Percentiles rank a stretch among this genome's conserved stretches.
Conservation (phyloP, 2,329 filamentous ascomycete genomes). For the Epichloe gansuensis region DNA sequence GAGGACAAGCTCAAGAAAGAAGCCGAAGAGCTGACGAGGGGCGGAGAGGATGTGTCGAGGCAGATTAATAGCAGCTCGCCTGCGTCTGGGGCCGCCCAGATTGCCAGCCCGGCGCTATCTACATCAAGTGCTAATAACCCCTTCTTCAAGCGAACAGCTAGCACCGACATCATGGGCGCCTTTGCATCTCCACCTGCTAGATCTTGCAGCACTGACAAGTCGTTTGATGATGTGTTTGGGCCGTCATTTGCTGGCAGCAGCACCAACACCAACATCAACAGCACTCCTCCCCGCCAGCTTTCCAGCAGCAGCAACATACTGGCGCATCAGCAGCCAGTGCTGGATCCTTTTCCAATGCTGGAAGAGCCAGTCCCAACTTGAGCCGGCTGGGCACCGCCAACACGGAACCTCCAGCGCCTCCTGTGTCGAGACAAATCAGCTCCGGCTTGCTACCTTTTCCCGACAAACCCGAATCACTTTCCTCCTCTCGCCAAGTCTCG, state of each 20-base stretch:
- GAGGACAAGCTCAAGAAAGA: conserved; percentile 79
- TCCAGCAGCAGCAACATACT: conserved; percentile 44
- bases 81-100: conserved; percentile 32
- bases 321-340: conserved; percentile 42
- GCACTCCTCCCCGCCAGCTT: conserved; percentile 22
- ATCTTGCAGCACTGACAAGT: conserved; percentile 46
- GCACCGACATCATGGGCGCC: conserved; percentile 45
- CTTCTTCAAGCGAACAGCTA: conserved; percentile 69
- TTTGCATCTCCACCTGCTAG: conserved; percentile 37
- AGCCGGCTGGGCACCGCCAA: conserved; percentile 47
- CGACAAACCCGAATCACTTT: conserved; percentile 53
- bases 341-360: conserved; percentile 32
- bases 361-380: conserved; percentile 51
- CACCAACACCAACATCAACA: conserved; percentile 20
- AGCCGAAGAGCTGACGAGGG: conserved; percentile 55
- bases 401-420: conserved; percentile 47
- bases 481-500: conserved; percentile 67
- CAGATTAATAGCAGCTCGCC: conserved; percentile 41
- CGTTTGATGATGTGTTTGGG: conserved; percentile 81
- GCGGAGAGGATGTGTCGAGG: conserved; percentile 44
- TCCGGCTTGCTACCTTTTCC: conserved; percentile 64
- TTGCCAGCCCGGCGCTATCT: conserved; percentile 59
- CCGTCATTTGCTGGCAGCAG: conserved; percentile 38
- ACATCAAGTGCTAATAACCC: conserved; percentile 76
- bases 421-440: conserved; percentile 65